Base-by-base conservation (phyloP, 495 filamentous ascomycete genomes). In the Penicillium herquei region DNA sequence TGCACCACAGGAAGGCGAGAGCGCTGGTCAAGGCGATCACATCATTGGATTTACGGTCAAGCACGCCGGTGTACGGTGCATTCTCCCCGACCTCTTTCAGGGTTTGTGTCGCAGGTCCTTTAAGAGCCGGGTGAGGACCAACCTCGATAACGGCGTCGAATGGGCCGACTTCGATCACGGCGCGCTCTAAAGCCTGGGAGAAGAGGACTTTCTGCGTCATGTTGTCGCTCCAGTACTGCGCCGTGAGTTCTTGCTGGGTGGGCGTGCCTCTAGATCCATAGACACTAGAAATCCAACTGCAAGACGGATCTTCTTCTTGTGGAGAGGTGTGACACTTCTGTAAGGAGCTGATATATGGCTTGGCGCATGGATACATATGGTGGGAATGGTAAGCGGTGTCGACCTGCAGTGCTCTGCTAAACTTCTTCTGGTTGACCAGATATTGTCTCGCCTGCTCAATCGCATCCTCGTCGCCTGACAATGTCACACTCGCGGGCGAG, bases 361-460 rank as follows among this genome's bases (percentile, higher is more conserved):
- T 18, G 3, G n/a, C 37, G n/a, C 21, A 14, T 3, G 17, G 26
- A 1, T 10, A 14, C 54, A 56, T 56, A 16, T 56, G 54, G 3
- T 48, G 46, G 6, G 54, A 56, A 39, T 56, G 54, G 17, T 55
- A 59, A 3, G 42, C 52, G 7, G 39, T 51, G 2, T 49, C 47
- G 11, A 59, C 52, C 9, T 67, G 68, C 1, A 82, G 61, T 0
- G 54, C 6, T 0, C 80, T 44, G 0, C 65, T 64, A 54, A 83
- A 66, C n/a, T n/a, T n/a, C n/a, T n/a, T n/a, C n/a, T n/a, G n/a
- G n/a, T n/a, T n/a, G n/a, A n/a, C n/a, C n/a, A n/a, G n/a, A n/a
- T n/a, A n/a, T n/a, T n/a, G n/a, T n/a, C n/a, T n/a, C n/a, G n/a
- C n/a, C 7, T 70, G 42, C 0, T 51, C 35, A 34, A 82, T 67